Evolutionary conservation across 345 rosid species (phyloP).

Genomic region (Populus tremula): DNA sequence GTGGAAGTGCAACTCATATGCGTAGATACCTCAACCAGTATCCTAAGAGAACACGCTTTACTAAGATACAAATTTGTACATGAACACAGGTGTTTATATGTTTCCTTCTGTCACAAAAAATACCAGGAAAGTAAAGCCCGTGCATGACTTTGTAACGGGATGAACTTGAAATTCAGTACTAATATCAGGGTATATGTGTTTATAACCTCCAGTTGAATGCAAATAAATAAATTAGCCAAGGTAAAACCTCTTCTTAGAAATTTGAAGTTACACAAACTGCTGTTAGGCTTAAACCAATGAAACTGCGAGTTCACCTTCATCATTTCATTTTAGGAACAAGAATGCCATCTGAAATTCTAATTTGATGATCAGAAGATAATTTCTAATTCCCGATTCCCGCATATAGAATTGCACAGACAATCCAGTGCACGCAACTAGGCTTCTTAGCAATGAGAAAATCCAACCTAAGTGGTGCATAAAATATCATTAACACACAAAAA

Average conservation of each 20-base stretch:
- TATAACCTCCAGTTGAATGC: not conserved
- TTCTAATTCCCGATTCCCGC: not conserved
- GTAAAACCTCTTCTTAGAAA: not conserved
- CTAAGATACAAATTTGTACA: not conserved
- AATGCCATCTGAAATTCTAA: not conserved
- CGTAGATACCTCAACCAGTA: not conserved
- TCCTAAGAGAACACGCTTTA: not conserved
- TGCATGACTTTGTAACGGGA: not conserved
- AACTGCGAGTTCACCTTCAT: not conserved
- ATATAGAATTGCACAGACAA: not conserved
- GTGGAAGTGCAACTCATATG: not conserved
- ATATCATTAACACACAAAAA: not conserved
- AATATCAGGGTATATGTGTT: not conserved
- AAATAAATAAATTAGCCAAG: not conserved
- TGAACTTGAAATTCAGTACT: not conserved
- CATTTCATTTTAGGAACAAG: not conserved
- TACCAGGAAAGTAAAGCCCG: not conserved
- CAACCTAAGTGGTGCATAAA: not conserved
- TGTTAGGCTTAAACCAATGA: not conserved
- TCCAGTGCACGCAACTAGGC: not conserved
- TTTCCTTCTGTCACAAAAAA: not conserved
- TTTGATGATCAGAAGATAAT: not conserved
- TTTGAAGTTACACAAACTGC: not conserved
- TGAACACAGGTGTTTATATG: not conserved
- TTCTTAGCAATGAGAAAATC: not conserved